Evolutionary conservation across 768 basidiomycete species (phyloP), one percentile per base, ranked within the genome.

Genomic region (Sporobolomyces phaffii): DNA sequence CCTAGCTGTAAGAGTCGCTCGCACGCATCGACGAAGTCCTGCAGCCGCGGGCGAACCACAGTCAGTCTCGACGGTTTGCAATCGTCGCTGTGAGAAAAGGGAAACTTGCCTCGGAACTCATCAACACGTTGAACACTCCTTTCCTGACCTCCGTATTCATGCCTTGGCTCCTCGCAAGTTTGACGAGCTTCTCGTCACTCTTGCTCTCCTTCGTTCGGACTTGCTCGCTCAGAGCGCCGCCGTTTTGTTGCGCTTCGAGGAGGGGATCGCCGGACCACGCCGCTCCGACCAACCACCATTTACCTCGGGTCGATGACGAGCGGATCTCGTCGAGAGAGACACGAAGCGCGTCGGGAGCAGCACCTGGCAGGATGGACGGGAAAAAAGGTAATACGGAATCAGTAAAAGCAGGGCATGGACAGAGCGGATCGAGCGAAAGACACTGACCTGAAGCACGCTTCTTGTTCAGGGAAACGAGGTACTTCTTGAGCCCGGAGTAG

Each of bases 261-360:
- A 97, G 83, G 11, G 96, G 93, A 73, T 97, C 86, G 3, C 93
- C 93, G 36, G 83, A 83, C 94, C 94, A 99, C 0, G 90, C 94
- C 2, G 94, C 91, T 22, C 94, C 96, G 40, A 97, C 90, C 3
- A 97, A 82, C 94, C 96, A 98, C 96, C 96, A 98, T 79, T 96
- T 96, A 7, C 93, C 96, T 75, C 86, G 89, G 15, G 83, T 88
- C 62, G 90, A 85, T 1, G 91, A 86, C 0, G 85, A 84, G 65
- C 84, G 89, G 8, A 98, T 82, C 78, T 98, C 94, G n/a, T 81
- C 81, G 28, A 97, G 81, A 0, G 88, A 86, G 2, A 96, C 85
- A 10, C 91, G 86, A 11, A 99, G 81, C 0, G 92, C 86, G 49
- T 97, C 96, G 74, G 53, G 68, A 18, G 62, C 40, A 33, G 67